A percentile compares a stretch with the other conserved stretches of the same genome.
Evolutionary conservation across 441 rosid genomes (phyloP).

Genomic region (Adansonia rubrostipa): DNA sequence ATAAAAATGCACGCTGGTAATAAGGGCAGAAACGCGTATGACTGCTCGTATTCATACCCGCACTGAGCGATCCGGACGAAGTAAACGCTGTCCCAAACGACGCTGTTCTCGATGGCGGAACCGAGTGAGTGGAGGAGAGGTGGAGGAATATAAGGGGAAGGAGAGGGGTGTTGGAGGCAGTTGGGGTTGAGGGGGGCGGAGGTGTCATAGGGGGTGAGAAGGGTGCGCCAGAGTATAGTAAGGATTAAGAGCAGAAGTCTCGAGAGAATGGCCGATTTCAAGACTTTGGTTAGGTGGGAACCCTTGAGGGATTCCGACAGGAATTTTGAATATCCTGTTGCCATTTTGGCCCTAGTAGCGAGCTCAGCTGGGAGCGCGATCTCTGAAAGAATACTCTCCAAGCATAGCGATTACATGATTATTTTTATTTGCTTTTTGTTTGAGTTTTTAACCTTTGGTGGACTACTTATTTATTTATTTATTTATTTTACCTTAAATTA

Average conservation of each 20-base stretch:
- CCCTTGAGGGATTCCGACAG: constrained; percentile 19
- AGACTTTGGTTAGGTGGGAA: constrained; percentile 39
- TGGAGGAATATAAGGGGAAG: constrained; percentile 26
- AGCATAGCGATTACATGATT: no score
- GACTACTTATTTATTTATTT: no score
- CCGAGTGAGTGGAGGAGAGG: constrained; percentile 42
- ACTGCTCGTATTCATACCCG: constrained; percentile 93
- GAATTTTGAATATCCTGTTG: not conserved
- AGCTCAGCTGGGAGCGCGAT: no score
- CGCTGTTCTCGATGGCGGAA: constrained; percentile 53
- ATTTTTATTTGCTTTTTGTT: no score
- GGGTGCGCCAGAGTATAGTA: constrained; percentile 65
- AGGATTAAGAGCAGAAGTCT: constrained; percentile 59
- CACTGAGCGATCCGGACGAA: constrained; percentile 80
- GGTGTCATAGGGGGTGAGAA: constrained; percentile 78
- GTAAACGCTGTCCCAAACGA: constrained; percentile 94
- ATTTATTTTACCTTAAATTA: no score
- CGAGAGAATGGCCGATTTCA: constrained; percentile 65
- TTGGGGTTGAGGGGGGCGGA: constrained; percentile 66
- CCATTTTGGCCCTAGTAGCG: not conserved
- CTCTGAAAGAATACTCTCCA: no score
- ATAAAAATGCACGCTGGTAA: constrained; percentile 65
- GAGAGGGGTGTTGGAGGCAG: constrained; percentile 47
- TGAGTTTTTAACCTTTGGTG: no score
- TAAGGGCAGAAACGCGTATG: constrained; percentile 86